Conservation (phyloP, 345 rosid species). For the Noccaea bulbosa region DNA sequence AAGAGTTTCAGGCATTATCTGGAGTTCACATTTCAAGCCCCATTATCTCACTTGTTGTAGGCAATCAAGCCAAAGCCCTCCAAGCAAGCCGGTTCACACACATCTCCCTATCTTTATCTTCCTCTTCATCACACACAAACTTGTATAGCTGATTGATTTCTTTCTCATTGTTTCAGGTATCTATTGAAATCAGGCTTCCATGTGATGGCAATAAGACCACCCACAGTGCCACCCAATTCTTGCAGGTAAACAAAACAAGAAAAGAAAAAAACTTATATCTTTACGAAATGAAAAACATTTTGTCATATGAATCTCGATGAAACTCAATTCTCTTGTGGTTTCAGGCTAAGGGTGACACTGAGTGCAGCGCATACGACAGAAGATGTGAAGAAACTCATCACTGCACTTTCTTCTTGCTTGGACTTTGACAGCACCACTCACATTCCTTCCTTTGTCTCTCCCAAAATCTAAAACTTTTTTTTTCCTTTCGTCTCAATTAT, state of each 20-base stretch:
- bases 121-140: neutral
- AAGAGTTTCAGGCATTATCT: conserved; percentile 65
- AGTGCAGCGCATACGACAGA: conserved; percentile 72
- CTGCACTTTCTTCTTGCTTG: conserved; percentile 62
- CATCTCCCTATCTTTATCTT: conserved; percentile 37
- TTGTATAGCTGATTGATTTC: conserved; percentile 13
- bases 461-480: conserved; percentile 44
- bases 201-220: conserved; percentile 93
- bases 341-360: conserved; percentile 81
- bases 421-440: conserved; percentile 49
- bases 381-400: conserved; percentile 74
- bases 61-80: conserved; percentile 85
- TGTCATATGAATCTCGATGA: neutral
- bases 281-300: neutral
- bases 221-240: conserved; percentile 94
- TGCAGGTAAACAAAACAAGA: conserved; percentile 62
- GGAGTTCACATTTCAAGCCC: conserved; percentile 80
- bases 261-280: neutral
- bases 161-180: conserved; percentile 53
- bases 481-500: neutral
- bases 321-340: neutral
- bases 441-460: conserved; percentile 43
- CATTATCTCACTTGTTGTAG: conserved; percentile 81
- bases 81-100: conserved; percentile 68
- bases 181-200: conserved; percentile 84